Base-by-base conservation (phyloP, 345 rosid species). In the Sisymbrium irio region DNA sequence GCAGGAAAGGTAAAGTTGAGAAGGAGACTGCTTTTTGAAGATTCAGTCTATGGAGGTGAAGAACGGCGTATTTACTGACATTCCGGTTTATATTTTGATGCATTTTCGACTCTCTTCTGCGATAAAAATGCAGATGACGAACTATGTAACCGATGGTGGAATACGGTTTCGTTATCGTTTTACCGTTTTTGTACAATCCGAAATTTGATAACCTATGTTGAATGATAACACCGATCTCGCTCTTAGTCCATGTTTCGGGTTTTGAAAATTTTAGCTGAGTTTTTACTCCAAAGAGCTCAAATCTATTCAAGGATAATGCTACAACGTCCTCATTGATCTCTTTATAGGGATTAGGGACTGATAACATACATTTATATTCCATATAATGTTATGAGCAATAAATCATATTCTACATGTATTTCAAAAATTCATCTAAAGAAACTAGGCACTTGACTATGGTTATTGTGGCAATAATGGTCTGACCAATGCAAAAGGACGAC, bases 401-500 rank as follows among this genome's bases (percentile, higher is more conserved):
- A 46, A 65, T 65, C 66, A 57, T 65, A 55, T 45, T 3, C 65
- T 45, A 73, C 65, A 65, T 56, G 42, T 61, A 8, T 8, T 62
- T 42, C 32, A 63, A 51, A 19, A 14, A 3, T 2, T 57, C 22
- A 65, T 36, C 42, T 56, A 45, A 39, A 37, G 66, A 74, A 25
- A 65, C 64, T 35, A 15, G 5, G 40, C 27, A 33, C 56, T 64
- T 47, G 27, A 12, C 13, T 53, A 56, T 40, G 75, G 47, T 72
- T 50, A 22, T 42, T 67, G 63, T 40, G 69, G 64, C 54, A 59
- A 18, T 65, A 77, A 58, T 64, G 97, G 90, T 74, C 88, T 82
- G 13, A 88, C 97, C 77, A 90, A 77, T 20, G 89, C 94, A 81
- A 87, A 90, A 72, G 45, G 67, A 22, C 80, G 70, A 62, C 78